phyloP scores from a whole-genome alignment of 352 stramenopile species.

The Globisporangium echinulatum region DNA sequence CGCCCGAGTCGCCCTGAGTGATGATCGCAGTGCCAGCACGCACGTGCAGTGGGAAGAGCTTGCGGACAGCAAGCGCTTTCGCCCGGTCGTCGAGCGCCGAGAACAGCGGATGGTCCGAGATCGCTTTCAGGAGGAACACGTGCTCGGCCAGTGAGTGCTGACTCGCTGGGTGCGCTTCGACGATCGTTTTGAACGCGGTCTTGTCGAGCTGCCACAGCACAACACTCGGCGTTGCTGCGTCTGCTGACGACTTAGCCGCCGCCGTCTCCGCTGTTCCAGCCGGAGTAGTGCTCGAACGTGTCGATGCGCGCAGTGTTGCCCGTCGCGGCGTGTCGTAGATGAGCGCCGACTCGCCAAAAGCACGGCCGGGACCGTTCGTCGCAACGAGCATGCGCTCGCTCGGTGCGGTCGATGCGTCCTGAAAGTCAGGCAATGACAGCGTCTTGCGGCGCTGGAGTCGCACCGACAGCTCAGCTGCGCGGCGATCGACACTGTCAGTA shows the following conservation, averaged over 20 bases:
- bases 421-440: slow-evolving; percentile 61
- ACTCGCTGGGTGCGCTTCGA: slow-evolving; percentile 55
- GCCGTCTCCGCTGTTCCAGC: neutral
- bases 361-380: slow-evolving; percentile 70
- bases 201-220: slow-evolving; percentile 82
- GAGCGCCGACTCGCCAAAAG: slow-evolving; percentile 78
- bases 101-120: slow-evolving; percentile 75
- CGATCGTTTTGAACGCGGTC: slow-evolving; percentile 40
- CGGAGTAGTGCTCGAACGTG: neutral
- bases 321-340: slow-evolving; percentile 82
- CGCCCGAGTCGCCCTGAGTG: slow-evolving; percentile 68
- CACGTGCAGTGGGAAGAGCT: slow-evolving; percentile 74
- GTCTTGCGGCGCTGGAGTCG: slow-evolving; percentile 61
- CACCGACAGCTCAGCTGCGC: slow-evolving; percentile 6
- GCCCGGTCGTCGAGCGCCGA: slow-evolving; percentile 63
- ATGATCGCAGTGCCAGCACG: slow-evolving; percentile 57
- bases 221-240: slow-evolving; percentile 15
- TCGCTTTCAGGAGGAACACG: slow-evolving; percentile 57
- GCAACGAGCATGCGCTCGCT: slow-evolving; percentile 71
- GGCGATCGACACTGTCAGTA: no score
- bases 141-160: slow-evolving; percentile 77
- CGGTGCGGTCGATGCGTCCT: slow-evolving; percentile 45
- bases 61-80: slow-evolving; percentile 74
- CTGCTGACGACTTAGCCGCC: neutral
- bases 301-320: slow-evolving; percentile 48